Evolutionary conservation across 306 rosid genomes (phyloP), one percentile per base, ranked within the genome.

Genomic region (Spatholobus suberectus): DNA sequence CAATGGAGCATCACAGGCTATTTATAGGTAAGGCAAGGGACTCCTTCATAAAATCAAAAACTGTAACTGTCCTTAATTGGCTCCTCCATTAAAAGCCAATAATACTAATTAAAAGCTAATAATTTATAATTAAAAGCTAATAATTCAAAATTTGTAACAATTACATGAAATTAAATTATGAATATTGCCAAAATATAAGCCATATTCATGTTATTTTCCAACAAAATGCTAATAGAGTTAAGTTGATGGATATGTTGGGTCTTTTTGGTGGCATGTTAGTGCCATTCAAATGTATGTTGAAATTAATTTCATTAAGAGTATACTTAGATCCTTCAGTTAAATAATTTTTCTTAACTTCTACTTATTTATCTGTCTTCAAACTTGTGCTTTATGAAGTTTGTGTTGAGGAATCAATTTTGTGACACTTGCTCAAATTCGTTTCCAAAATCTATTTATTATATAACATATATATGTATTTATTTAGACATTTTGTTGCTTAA

Each of bases 251-350:
- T 72, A 86, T 93, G 94, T 87, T 91, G 58, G 97, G 96, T 41
- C 29, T 81, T 70, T 91, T 91, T 66, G 97, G 94, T 81, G 94
- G 92, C 88, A 85, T 78, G 12, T 90, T 70, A 93, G 97, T 78
- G 96, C 90, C 55, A 84, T 93, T 73, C 97, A 93, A 87, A 89
- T 91, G 97, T 93, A 93, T 91, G 94, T 91, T 89, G 57, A 76
- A 46, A 46, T 69, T 26, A 32, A 54, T 51, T 58, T 29, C 58
- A 38, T 29, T 29, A 29, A 29, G 32, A 2, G 54, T 26, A 57
- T 72, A 23, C 40, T 55, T 44, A 40, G 66, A 46, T 86, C 62
- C 58, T 57, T 47, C 38, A 59, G 51, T 63, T 65, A 51, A 13
- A 11, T 26, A 54, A 2, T 10, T 10, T 34, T 78, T 15, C 20